Conservation (phyloP, 257 asterid genomes). For the Coffea canephora region DNA sequence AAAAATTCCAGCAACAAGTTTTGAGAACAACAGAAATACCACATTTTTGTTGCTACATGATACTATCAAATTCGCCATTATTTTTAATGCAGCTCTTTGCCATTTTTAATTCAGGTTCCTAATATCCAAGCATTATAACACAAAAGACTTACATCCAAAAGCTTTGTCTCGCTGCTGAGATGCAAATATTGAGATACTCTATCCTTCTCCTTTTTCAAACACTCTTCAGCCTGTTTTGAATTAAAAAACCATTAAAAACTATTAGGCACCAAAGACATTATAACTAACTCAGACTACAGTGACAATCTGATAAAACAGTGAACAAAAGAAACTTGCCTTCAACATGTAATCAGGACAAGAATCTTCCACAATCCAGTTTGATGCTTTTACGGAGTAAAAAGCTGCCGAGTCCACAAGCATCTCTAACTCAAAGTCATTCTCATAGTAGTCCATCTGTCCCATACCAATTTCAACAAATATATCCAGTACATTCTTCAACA, state of each 20-base stretch:
- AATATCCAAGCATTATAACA: neutral
- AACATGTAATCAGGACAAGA: constrained; percentile 98
- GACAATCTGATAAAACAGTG: neutral
- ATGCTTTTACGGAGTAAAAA: constrained; percentile 95
- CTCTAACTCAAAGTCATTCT: constrained; percentile 81
- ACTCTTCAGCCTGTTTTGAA: constrained; percentile 75
- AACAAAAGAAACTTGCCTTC: constrained; percentile 40
- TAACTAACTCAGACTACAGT: neutral
- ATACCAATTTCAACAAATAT: constrained; percentile 97
- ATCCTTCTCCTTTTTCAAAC: constrained; percentile 78
- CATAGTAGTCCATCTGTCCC: constrained; percentile 88
- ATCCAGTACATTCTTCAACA: constrained; percentile 84
- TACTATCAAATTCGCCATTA: neutral
- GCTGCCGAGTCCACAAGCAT: constrained; percentile 85
- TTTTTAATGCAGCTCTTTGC: neutral
- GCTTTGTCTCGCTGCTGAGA: constrained; percentile 86
- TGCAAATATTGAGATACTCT: constrained; percentile 95
- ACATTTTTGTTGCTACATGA: neutral
- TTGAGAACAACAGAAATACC: neutral
- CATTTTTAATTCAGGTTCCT: neutral
- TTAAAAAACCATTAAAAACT: constrained; percentile 22
- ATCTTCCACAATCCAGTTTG: constrained; percentile 95
- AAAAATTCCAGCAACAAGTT: too few species aligned
- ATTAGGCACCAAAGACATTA: neutral
- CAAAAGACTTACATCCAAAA: constrained; percentile 41